These are phyloP conservation scores for Fallopia convolvulus DNA, from an alignment of 148 eudicot species.

Conservation along the genomic window DNA sequence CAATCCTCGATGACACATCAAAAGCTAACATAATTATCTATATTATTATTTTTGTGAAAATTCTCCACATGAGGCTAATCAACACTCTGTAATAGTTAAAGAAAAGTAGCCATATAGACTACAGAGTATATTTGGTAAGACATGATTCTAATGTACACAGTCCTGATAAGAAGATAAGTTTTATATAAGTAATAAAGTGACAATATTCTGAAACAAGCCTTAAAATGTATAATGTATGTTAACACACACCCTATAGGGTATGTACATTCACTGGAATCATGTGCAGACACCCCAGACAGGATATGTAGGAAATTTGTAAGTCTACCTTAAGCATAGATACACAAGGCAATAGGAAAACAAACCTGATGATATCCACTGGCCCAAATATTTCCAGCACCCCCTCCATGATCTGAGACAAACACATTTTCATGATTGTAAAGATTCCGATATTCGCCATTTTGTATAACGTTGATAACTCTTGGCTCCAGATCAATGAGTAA, in stretches of 20 bases:
- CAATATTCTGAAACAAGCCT: no score
- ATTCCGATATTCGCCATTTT: constrained; percentile 87
- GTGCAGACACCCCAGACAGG: neutral
- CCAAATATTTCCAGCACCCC: constrained; percentile 99
- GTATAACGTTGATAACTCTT: constrained; percentile 91
- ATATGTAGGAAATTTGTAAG: neutral
- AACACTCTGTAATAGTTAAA: neutral
- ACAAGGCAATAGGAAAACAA: constrained; percentile 4
- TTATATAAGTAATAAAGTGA: neutral
- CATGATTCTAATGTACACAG: neutral
- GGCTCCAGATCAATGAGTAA: constrained; percentile 97
- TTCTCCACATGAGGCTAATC: neutral
- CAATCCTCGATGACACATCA: neutral
- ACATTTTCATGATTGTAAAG: constrained; percentile 93
- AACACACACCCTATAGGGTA: neutral
- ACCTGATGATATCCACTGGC: constrained; percentile 98
- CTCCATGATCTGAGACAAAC: constrained; percentile 83
- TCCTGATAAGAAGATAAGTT: neutral
- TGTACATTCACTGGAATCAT: neutral
- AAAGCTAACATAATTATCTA: neutral
- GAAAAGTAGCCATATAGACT: neutral
- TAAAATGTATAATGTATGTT: neutral
- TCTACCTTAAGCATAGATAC: neutral
- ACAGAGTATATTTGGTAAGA: neutral
- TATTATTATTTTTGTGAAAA: no score